These are phyloP conservation scores for Tricholoma saponaceum DNA, from an alignment of 768 basidiomycete species.

Conservation along the genomic window DNA sequence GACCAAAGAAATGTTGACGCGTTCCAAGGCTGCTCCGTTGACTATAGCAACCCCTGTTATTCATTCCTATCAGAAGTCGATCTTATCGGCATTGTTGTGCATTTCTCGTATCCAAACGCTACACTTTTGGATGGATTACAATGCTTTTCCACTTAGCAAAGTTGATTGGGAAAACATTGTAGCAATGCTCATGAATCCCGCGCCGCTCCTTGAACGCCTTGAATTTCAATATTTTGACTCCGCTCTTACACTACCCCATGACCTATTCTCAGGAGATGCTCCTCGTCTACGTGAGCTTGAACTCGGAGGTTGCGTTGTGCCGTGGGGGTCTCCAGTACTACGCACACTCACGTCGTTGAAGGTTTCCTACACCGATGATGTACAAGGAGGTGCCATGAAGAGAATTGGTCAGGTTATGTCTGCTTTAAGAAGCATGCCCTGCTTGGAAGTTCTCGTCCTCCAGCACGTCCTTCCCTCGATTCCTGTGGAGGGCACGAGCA, in stretches of 20 bases:
- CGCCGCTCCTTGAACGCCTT: conserved; percentile 3
- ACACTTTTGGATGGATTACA: neutral
- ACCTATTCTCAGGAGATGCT: conserved; percentile 26
- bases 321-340: conserved; percentile 32
- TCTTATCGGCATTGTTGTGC: neutral
- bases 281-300: conserved; percentile 32
- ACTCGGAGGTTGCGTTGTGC: conserved; percentile 27
- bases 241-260: conserved; percentile 16
- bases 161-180: neutral
- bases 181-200: neutral
- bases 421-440: no score
- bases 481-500: no score
- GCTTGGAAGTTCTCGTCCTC: no score
- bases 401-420: no score
- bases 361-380: conserved; percentile 9
- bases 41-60: neutral
- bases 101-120: neutral
- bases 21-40: conserved; percentile 5
- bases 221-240: neutral
- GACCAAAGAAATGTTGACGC: conserved; percentile 5
- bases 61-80: neutral
- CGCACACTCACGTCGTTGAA: conserved; percentile 31
- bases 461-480: no score
- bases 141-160: neutral
- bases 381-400: no score